Base-by-base conservation (phyloP, 306 rosid species). In the Cucumis cinereus region DNA sequence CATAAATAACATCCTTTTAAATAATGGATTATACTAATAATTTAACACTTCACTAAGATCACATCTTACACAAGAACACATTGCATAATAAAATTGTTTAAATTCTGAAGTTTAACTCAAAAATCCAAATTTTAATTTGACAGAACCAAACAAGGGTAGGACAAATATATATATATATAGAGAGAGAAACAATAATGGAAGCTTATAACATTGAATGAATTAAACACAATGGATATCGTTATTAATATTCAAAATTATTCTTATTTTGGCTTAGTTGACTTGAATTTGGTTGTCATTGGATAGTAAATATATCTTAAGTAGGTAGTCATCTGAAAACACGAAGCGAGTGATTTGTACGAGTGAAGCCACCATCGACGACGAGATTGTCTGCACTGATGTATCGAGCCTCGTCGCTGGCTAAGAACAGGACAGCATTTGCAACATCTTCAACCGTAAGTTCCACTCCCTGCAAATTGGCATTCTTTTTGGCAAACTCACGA, bases 361-460 rank as follows among this genome's bases (percentile, higher is more conserved):
- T 69, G 72, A 91, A 86, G 45, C 97, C 98, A 24, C 98, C 97
- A 80, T 93, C 97, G 70, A 93, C 58, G 86, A 88, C 80, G 53
- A 91, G 86, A 82, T 93, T 93, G 56, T 63, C 82, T 59, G 93
- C 97, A 73, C 97, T 93, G 5, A 93, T 72, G 74, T 89, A 91
- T 76, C 62, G 86, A 13, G 96, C 75, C 22, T 91, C 98, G 77
- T 93, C 92, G 43, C 97, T 91, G 12, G 97, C 96, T 67, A 93
- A 83, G 82, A 93, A 93, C 57, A 93, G 89, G 67, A 91, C 90
- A 11, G 89, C 90, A 76, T 93, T 93, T 13, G 96, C 97, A 22
- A 93, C 96, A 79, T 91, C 98, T 40, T 76, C 77, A 17, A 54
- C 67, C 1, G 89, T 83, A 63, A 91, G 77, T 33, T 93, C 94